Percentiles rank a stretch among this genome's conserved stretches.
These are phyloP conservation scores for Solanum chilense DNA, from an alignment of 257 asterid genomes.

Conservation along the genomic window DNA sequence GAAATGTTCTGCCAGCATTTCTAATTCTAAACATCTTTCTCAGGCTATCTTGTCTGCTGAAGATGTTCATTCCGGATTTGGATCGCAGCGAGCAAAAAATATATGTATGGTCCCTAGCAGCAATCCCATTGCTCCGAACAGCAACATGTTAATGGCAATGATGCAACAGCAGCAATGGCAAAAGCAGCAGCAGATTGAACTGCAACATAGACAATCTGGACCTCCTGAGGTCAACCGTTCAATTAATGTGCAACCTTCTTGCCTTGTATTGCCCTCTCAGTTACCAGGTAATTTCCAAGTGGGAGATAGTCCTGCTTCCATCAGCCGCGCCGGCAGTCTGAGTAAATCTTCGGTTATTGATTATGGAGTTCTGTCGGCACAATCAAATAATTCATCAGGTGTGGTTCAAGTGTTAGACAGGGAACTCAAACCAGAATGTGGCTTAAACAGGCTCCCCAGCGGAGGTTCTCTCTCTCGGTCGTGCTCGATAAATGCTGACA, in stretches of 20 bases:
- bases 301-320: slow-evolving; percentile 28
- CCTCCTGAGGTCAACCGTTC: slow-evolving; percentile 24
- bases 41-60: slow-evolving; percentile 27
- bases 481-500: slow-evolving; percentile 23
- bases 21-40: slow-evolving; percentile 30
- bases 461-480: slow-evolving; percentile 31
- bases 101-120: slow-evolving; percentile 20
- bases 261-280: slow-evolving; percentile 65
- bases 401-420: slow-evolving; percentile 23
- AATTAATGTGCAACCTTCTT: slow-evolving; percentile 66
- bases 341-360: slow-evolving; percentile 24
- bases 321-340: slow-evolving; percentile 22
- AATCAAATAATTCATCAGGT: slow-evolving; percentile 29
- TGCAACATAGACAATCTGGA: slow-evolving; percentile 27
- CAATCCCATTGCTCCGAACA: slow-evolving; percentile 23
- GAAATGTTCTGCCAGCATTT: slow-evolving; percentile 38
- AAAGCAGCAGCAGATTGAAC: slow-evolving; percentile 11
- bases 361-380: slow-evolving; percentile 22
- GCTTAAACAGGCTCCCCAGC: slow-evolving; percentile 22
- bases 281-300: slow-evolving; percentile 37
- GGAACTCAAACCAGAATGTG: slow-evolving; percentile 19
- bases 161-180: slow-evolving; percentile 31
- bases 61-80: slow-evolving; percentile 25
- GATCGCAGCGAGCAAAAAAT: slow-evolving; percentile 37
- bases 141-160: slow-evolving; percentile 28